These are phyloP conservation scores for Cercospora canescens DNA, from an alignment of 2,329 filamentous ascomycete species.

Conservation along the genomic window DNA sequence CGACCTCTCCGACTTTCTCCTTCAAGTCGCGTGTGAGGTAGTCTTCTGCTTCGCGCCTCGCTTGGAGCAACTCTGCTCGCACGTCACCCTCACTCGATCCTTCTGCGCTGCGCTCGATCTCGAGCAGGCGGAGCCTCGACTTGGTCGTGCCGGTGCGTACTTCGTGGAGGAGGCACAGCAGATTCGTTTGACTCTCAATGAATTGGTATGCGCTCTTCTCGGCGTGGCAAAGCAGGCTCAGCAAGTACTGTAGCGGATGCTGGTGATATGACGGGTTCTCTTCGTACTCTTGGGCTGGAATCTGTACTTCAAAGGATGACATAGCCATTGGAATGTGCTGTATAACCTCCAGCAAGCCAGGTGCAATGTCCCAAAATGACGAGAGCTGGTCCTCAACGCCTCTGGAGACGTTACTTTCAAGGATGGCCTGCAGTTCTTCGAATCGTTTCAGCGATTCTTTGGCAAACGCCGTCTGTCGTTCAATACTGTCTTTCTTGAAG, in stretches of 20 bases:
- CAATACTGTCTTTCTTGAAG: constrained; percentile 73
- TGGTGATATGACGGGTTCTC: constrained; percentile 82
- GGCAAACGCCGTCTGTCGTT: constrained; percentile 70
- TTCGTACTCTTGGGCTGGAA: constrained; percentile 74
- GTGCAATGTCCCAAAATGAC: constrained; percentile 97
- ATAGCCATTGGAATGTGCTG: constrained; percentile 70
- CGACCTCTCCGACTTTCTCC: constrained; percentile 87
- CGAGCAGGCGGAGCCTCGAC: constrained; percentile 66
- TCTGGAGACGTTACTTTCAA: constrained; percentile 81
- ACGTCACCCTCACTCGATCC: constrained; percentile 38
- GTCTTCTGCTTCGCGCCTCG: constrained; percentile 66
- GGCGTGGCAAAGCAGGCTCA: constrained; percentile 78
- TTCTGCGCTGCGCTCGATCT: constrained; percentile 58
- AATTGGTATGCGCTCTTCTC: constrained; percentile 96
- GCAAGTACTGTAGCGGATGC: constrained; percentile 88
- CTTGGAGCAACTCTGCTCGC: constrained; percentile 54
- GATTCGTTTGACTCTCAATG: constrained; percentile 90
- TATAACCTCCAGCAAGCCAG: constrained; percentile 72
- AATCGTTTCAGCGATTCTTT: constrained; percentile 71
- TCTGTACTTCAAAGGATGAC: constrained; percentile 67
- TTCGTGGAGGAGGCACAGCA: constrained; percentile 87
- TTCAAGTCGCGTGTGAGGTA: constrained; percentile 82
- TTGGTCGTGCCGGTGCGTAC: constrained; percentile 77
- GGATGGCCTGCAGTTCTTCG: constrained; percentile 72
- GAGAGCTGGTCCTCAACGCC: constrained; percentile 90